Base-by-base conservation (phyloP, 129 eudicot genomes). In the Tanacetum coccineum region DNA sequence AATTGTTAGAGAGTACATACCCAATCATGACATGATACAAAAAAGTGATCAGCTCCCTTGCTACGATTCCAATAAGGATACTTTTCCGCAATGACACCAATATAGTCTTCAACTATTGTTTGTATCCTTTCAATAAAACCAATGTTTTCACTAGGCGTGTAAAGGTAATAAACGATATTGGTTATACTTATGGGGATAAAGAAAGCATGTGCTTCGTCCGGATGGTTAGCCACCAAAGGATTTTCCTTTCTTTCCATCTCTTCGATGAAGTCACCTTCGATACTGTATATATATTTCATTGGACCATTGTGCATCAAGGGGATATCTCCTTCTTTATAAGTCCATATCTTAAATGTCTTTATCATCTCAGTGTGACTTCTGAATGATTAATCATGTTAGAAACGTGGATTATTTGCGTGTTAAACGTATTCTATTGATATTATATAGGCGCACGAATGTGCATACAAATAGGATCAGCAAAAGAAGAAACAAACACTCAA, bases 301-400 rank as follows among this genome's bases (percentile, higher is more conserved):
- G 96, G 91, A 51, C 96, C 91, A 36, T 57, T 73, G 57, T 85
- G 97, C 62, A 91, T 73, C 22, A 87, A 80, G 1, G 97, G 97
- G 55, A 79, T 76, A 8, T 91, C 97, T 13, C 97, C 97, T 80
- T 88, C 96, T 71, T 85, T 83, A 21, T 87, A 91, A 8, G 85
- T 77, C 72, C 67, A 91, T 44, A 87, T 76, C 63, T 85, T 88
- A 71, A 85, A 70, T 61, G 73, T 60, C 59, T 82, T 82, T 63
- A 72, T 84, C 96, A 91, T 91, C 70, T 91, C 97, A 65, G 55
- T 21, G 40, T 87, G 87, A 82, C 97, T 91, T 81, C 97, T 91
- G 72, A 64, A 68, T 52, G 48, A 52, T 62, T 11, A 13, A 47
- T 36, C 42, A 36, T 36, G 42, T 36, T 6, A 36, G 42, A 1